phyloP scores from a whole-genome alignment of 164 flowering plant species.

The Magnolia sinica region DNA sequence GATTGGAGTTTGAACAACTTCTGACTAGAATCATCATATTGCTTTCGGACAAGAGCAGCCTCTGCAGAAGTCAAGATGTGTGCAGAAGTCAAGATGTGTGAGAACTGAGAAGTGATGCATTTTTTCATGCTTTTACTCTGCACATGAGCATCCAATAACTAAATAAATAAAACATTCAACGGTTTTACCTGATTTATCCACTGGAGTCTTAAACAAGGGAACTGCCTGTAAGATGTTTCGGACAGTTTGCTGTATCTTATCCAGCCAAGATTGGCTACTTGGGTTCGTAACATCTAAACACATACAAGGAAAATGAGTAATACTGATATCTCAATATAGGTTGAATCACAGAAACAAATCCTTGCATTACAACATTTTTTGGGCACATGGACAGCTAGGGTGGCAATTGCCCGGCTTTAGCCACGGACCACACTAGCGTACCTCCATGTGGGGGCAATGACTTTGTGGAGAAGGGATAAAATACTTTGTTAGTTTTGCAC shows the following conservation, averaged over 20 bases:
- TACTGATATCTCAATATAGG: background rate
- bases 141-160: background rate
- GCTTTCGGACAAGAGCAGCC: constrained; percentile 81
- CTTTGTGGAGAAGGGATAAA: too few species aligned
- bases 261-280: constrained; percentile 74
- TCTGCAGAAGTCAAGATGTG: constrained; percentile 38
- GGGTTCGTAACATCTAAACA: constrained; percentile 7
- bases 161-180: background rate
- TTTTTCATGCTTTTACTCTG: background rate
- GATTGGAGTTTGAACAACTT: constrained; percentile 81
- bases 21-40: constrained; percentile 76
- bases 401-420: too few species aligned
- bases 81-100: constrained; percentile 13
- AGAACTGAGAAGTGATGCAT: background rate
- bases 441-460: too few species aligned
- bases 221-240: constrained; percentile 59
- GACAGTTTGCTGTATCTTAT: constrained; percentile 72
- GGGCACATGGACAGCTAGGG: too few species aligned
- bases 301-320: background rate
- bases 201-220: constrained; percentile 67
- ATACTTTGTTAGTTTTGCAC: too few species aligned
- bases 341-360: background rate
- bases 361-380: background rate
- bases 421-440: too few species aligned
- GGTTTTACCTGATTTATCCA: constrained; percentile 59